A percentile compares a stretch with the other conserved stretches of the same genome.
These are phyloP conservation scores for Jamesozyma piceae DNA, from an alignment of 805 yeast species.

Conservation along the genomic window DNA sequence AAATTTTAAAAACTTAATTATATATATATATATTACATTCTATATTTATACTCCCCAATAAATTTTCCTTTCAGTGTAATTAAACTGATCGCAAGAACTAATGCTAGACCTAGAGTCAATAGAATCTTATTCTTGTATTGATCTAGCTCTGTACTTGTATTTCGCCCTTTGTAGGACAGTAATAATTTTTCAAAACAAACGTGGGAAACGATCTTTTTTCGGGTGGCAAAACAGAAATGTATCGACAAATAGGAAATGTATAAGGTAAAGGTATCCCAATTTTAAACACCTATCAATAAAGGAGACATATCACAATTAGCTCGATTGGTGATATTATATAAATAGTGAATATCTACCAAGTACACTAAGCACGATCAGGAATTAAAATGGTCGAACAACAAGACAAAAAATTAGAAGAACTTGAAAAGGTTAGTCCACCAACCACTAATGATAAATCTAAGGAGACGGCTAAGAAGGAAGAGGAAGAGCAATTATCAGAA, in stretches of 20 bases:
- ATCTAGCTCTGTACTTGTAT: too few species aligned
- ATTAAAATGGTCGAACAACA: conserved; percentile 2
- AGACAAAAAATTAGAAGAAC: conserved; percentile 2
- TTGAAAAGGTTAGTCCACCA: not conserved
- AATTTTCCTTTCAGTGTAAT: too few species aligned
- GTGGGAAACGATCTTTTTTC: not conserved
- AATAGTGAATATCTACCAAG: not conserved
- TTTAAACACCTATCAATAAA: not conserved
- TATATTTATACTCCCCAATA: too few species aligned
- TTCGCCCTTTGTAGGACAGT: too few species aligned
- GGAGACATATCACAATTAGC: not conserved
- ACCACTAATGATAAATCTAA: conserved; percentile 4
- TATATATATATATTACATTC: too few species aligned
- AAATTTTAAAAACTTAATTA: not conserved
- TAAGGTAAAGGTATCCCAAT: not conserved
- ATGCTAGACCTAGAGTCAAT: too few species aligned
- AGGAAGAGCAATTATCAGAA: conserved; percentile 82
- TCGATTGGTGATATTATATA: not conserved
- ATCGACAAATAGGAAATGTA: not conserved
- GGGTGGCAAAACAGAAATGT: conserved; percentile 2
- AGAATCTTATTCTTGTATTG: too few species aligned
- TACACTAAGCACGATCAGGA: not conserved
- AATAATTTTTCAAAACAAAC: not conserved
- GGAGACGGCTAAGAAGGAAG: conserved; percentile 26
- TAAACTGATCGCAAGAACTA: too few species aligned